Conservation (phyloP, 2,329 filamentous ascomycete genomes). For the Clarireedia homoeocarpa region DNA sequence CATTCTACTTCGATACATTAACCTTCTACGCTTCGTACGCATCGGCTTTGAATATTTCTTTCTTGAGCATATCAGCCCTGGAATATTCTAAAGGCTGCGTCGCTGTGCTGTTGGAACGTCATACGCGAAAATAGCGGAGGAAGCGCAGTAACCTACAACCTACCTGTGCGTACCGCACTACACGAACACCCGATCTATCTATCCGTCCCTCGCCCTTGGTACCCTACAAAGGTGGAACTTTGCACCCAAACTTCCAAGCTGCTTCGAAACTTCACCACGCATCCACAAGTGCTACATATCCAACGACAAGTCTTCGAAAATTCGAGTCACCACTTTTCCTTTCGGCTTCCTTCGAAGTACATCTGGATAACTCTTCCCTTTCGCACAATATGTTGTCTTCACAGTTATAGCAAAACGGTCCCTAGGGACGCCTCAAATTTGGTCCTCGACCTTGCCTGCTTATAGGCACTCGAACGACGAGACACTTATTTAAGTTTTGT, state of each 20-base stretch:
- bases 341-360: constrained; percentile 2
- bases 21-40: no score
- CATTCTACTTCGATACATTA: no score
- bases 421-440: constrained; percentile 36
- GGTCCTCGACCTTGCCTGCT: constrained; percentile 13
- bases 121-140: no score
- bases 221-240: neutral
- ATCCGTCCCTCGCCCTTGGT: no score
- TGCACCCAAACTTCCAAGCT: neutral
- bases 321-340: neutral
- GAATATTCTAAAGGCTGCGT: no score
- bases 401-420: constrained; percentile 36
- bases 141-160: no score
- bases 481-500: neutral
- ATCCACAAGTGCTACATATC: neutral
- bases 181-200: no score
- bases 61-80: no score
- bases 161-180: no score
- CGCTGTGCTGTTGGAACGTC: no score
- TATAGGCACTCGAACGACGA: constrained; percentile 13
- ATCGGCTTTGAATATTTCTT: no score
- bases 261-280: neutral
- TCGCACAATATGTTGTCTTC: constrained; percentile 23
- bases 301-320: neutral
- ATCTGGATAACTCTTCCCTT: constrained; percentile 18